phyloP scores from a whole-genome alignment of 139 green algal species.

The Yamagishiella unicocca region DNA sequence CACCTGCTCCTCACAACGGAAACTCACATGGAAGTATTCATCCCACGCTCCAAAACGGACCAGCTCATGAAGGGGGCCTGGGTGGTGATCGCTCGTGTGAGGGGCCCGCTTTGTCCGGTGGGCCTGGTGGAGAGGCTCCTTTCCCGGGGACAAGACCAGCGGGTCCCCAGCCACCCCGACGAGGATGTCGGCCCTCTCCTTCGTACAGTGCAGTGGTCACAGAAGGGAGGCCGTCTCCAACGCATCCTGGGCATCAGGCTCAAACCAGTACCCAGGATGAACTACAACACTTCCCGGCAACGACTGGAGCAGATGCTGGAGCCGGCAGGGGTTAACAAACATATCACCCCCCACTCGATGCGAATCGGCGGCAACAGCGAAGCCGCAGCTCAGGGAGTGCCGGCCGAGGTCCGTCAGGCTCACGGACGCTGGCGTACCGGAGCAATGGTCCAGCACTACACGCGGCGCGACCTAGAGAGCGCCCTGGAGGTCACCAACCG shows the following conservation, averaged over 20 bases:
- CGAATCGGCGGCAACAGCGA: constrained; percentile 14
- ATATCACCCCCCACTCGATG: constrained; percentile 1
- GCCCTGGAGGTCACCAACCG: not conserved
- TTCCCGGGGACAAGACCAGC: not conserved
- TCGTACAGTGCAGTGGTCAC: not conserved
- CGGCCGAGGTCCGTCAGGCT: not conserved
- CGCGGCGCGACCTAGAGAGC: not conserved
- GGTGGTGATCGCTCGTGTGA: not conserved
- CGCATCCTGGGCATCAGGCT: not conserved
- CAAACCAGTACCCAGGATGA: not conserved
- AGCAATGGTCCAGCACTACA: not conserved
- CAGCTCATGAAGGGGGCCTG: not conserved
- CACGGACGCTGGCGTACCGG: not conserved
- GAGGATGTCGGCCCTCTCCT: constrained; percentile 4
- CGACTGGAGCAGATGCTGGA: not conserved
- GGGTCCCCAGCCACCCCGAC: not conserved
- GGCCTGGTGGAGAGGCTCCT: not conserved
- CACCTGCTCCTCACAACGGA: not conserved
- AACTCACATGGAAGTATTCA: not conserved
- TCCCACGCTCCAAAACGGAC: constrained; percentile 17
- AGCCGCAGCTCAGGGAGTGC: not conserved
- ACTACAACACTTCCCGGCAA: not conserved
- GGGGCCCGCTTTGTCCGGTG: not conserved
- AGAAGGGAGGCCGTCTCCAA: not conserved
- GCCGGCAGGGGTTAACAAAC: not conserved